Evolutionary conservation across 495 filamentous ascomycete genomes (phyloP).

Genomic region (Penicillium paradoxum): DNA sequence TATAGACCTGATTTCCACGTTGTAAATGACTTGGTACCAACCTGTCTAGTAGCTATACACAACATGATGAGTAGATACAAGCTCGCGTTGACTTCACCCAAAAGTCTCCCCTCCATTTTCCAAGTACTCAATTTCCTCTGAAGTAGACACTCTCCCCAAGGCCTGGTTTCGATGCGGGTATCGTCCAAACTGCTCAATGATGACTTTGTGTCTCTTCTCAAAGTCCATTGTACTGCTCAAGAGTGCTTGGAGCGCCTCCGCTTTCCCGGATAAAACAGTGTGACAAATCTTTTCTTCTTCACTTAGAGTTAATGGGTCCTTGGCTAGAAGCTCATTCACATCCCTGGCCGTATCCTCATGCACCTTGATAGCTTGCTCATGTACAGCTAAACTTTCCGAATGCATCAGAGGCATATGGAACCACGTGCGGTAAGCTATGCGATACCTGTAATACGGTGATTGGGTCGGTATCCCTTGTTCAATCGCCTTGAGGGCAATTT

Average conservation of each 20-base stretch:
- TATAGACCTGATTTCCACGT: too few species aligned
- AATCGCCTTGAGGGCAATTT: slow-evolving; percentile 21
- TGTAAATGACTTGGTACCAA: too few species aligned
- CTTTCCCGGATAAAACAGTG: slow-evolving; percentile 7
- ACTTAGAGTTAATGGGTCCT: slow-evolving; percentile 5
- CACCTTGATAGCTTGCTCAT: slow-evolving; percentile 19
- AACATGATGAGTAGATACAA: background rate
- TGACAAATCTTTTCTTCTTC: slow-evolving; percentile 19
- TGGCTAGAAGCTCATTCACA: slow-evolving; percentile 12
- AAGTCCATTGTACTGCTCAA: slow-evolving; percentile 14
- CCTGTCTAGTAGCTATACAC: background rate
- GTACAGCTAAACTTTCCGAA: slow-evolving; percentile 23
- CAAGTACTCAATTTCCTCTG: slow-evolving; percentile 21
- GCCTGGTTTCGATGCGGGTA: slow-evolving; percentile 25
- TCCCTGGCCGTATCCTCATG: slow-evolving; percentile 20
- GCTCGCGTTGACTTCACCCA: background rate
- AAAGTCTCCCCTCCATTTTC: slow-evolving; percentile 27
- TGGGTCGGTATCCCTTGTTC: slow-evolving; percentile 10
- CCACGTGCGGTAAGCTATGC: slow-evolving; percentile 27
- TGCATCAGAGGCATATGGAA: slow-evolving; percentile 35
- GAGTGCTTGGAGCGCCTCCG: slow-evolving; percentile 9
- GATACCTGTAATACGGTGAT: slow-evolving; percentile 21
- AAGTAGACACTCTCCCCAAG: slow-evolving; percentile 17
- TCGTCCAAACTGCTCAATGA: slow-evolving; percentile 26
- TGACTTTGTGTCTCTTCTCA: slow-evolving; percentile 25